These are phyloP conservation scores for Fusarium compactum DNA, from an alignment of 2,329 filamentous ascomycete genomes.

Conservation along the genomic window DNA sequence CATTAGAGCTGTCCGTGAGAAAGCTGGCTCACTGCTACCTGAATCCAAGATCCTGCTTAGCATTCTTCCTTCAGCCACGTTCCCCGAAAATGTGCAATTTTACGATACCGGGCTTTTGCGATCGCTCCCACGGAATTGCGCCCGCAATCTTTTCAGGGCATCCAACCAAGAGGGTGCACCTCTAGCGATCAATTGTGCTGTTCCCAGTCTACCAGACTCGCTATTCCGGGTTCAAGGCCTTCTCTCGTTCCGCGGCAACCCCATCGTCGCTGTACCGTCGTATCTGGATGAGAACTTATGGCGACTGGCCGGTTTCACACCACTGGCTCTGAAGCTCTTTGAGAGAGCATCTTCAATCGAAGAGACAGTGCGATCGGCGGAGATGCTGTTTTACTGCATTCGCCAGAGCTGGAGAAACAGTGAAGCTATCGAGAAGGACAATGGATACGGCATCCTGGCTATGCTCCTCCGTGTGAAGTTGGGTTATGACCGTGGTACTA, in stretches of 20 bases:
- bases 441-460: constrained; percentile 90
- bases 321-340: constrained; percentile 85
- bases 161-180: constrained; percentile 70
- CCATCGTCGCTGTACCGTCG: constrained; percentile 83
- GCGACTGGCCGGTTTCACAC: constrained; percentile 91
- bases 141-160: constrained; percentile 66
- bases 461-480: constrained; percentile 87
- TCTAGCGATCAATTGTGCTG: constrained; percentile 87
- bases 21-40: constrained; percentile 83
- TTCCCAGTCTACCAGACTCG: constrained; percentile 89
- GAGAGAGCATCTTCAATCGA: constrained; percentile 79
- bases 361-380: constrained; percentile 79
- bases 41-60: constrained; percentile 87
- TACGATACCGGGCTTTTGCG: constrained; percentile 82
- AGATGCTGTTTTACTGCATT: constrained; percentile 87
- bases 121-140: constrained; percentile 78
- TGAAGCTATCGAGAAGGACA: constrained; percentile 96
- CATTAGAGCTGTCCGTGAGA: constrained; percentile 85
- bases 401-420: constrained; percentile 96
- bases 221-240: constrained; percentile 84
- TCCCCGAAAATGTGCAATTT: constrained; percentile 83
- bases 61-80: constrained; percentile 81
- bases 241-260: constrained; percentile 83
- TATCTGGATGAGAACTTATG: constrained; percentile 92
- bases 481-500: constrained; percentile 60